Base-by-base conservation (phyloP, 306 rosid genomes). In the Geum urbanum region DNA sequence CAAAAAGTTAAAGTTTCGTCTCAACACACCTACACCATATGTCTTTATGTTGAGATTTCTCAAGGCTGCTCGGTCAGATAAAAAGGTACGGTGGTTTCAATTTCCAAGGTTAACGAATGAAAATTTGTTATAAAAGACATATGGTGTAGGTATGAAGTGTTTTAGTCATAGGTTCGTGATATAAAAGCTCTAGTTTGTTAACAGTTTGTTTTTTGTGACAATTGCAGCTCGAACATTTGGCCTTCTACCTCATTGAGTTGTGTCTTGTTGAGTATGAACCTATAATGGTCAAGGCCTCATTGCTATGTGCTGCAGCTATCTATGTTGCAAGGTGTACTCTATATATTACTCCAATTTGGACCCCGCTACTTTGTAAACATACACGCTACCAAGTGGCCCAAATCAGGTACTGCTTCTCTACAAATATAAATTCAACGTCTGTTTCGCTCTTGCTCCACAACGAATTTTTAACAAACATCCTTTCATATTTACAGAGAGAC, bases 11-110 rank as follows among this genome's bases (percentile, higher is more conserved):
- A 86, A 94, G 79, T 94, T 94, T 73, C 94, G 95, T 44, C 82
- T 94, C 49, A 90, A 88, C 71, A 24, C 84, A 43, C 95, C 98
- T 46, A 94, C 96, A 71, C 94, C 88, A n/a, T 94, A 90, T 70
- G 94, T 90, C 74, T 94, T 90, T 53, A 78, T 90, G 96, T 76
- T 88, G 83, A 88, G 98, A 77, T 90, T 94, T 81, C 91, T 90
- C 57, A 94, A 90, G 86, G 98, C 98, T 67, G 85, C 92, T 61
- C 94, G 80, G 80, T 80, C 98, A 57, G 84, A 87, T 61, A 68
- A 19, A 27, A 86, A 85, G 96, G 98, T 92, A 79, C 64, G 70
- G 44, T 41, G 11, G 52, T 5, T 60, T 50, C 24, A 2, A 13
- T 22, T 54, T 24, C 47, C 9, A 6, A 19, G 45, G 67, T 11